These are phyloP conservation scores for Fabrea salina DNA, from an alignment of 169 alveolate genomes.

Conservation along the genomic window DNA sequence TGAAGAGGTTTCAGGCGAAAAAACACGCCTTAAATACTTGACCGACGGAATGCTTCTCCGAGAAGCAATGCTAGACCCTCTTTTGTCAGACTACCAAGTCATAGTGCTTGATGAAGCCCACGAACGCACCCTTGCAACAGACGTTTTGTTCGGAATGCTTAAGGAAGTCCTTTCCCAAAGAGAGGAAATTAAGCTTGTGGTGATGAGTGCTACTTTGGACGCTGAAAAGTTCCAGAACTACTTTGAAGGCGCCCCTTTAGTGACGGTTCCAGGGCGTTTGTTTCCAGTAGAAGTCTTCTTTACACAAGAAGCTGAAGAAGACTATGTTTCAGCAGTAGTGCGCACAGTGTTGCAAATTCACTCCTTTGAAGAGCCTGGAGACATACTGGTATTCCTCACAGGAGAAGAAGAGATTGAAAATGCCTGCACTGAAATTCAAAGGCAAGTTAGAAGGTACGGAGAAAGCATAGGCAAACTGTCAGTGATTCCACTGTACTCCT, in stretches of 20 bases:
- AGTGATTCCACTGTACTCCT: constrained; percentile 95
- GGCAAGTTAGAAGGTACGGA: constrained; percentile 69
- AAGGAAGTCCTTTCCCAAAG: constrained; percentile 90
- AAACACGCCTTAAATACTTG: constrained; percentile 92
- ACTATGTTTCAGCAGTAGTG: constrained; percentile 92
- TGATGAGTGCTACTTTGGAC: constrained; percentile 98
- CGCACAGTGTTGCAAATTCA: constrained; percentile 92
- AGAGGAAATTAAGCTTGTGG: constrained; percentile 89
- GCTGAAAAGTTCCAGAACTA: constrained; percentile 93
- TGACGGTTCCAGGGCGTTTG: constrained; percentile 97
- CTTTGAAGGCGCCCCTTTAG: constrained; percentile 94
- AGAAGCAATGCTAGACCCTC: constrained; percentile 95
- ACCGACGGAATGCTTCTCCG: constrained; percentile 99
- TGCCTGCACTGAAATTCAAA: constrained; percentile 61
- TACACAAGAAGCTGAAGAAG: constrained; percentile 93
- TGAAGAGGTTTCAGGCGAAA: constrained; percentile 89
- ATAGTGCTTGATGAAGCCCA: constrained; percentile 98
- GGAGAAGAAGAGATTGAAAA: constrained; percentile 91
- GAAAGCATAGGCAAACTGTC: constrained; percentile 78
- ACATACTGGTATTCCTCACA: constrained; percentile 91
- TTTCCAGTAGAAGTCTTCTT: constrained; percentile 96
- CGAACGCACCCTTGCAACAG: constrained; percentile 98
- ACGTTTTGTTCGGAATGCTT: constrained; percentile 94
- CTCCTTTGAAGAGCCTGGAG: constrained; percentile 90
- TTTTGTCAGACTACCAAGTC: constrained; percentile 86